Evolutionary conservation across 768 basidiomycete species (phyloP).

Genomic region (Calvatia gigantea): DNA sequence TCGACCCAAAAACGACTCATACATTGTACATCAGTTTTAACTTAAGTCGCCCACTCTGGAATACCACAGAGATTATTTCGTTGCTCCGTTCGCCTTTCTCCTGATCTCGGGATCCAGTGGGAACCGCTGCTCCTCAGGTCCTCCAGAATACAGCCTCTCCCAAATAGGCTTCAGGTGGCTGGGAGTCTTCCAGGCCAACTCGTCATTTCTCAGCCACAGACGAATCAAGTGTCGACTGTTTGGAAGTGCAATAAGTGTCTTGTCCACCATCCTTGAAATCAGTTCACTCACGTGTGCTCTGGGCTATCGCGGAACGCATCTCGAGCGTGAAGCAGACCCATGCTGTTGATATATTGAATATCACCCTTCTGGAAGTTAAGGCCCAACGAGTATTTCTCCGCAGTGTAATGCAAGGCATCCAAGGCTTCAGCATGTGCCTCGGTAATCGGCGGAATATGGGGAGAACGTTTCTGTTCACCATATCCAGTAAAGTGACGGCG

Average conservation of each 20-base stretch:
- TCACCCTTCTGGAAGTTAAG: conserved; percentile 48
- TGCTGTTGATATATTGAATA: conserved; percentile 46
- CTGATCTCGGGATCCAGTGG: conserved; percentile 42
- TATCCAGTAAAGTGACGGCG: conserved; percentile 44
- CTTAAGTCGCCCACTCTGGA: no score
- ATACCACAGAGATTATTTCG: no score
- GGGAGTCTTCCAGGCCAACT: conserved; percentile 43
- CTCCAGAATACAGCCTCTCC: conserved; percentile 34
- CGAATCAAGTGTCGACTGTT: conserved; percentile 41
- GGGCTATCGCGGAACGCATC: conserved; percentile 40
- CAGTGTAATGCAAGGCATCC: conserved; percentile 41
- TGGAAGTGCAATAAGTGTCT: background rate
- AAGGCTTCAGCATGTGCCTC: conserved; percentile 49
- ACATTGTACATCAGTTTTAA: no score
- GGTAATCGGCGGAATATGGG: conserved; percentile 41
- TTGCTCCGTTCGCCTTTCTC: conserved; percentile 30
- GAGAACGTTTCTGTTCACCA: conserved; percentile 27
- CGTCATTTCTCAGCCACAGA: conserved; percentile 44
- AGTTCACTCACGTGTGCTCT: conserved; percentile 35
- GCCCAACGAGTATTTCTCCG: conserved; percentile 38
- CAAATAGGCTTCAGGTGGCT: conserved; percentile 33
- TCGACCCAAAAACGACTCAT: no score
- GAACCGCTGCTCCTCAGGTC: conserved; percentile 40
- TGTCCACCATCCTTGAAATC: background rate
- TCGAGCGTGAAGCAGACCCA: conserved; percentile 40